phyloP scores from a whole-genome alignment of 108 stramenopile species.

The Cyclotella atomus region DNA sequence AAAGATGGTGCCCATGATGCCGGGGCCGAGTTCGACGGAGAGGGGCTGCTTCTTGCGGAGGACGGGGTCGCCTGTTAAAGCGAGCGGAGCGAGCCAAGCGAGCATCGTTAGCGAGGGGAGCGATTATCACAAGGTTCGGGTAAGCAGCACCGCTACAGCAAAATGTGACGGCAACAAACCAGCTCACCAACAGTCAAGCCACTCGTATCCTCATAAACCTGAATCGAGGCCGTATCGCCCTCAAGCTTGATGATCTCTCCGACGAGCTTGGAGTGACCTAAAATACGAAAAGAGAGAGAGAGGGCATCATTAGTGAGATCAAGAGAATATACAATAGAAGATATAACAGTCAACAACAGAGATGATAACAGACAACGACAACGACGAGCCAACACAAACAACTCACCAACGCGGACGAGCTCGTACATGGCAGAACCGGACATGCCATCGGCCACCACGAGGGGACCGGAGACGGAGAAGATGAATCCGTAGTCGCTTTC shows the following conservation, averaged over 20 bases:
- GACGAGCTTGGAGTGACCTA: constrained; percentile 98
- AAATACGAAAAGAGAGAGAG: too few species aligned
- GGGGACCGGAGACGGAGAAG: constrained; percentile 96
- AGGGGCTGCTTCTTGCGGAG: constrained; percentile 96
- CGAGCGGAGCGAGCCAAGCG: too few species aligned
- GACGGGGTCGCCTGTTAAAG: too few species aligned
- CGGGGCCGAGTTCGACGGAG: constrained; percentile 98
- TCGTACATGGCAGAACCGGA: constrained; percentile 99
- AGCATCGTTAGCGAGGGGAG: too few species aligned
- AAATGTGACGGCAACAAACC: too few species aligned
- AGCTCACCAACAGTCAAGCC: constrained; percentile 99
- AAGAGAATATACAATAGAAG: too few species aligned
- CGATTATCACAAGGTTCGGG: too few species aligned
- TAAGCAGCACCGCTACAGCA: too few species aligned
- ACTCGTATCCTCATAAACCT: constrained; percentile 98
- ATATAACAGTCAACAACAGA: too few species aligned
- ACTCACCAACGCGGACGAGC: constrained; percentile 99
- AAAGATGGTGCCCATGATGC: constrained; percentile 99
- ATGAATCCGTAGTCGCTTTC: constrained; percentile 99
- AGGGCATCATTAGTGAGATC: too few species aligned
- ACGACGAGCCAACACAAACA: too few species aligned
- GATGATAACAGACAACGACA: too few species aligned
- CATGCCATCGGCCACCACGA: constrained; percentile 99
- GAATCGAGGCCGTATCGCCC: constrained; percentile 98
- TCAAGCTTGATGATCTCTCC: constrained; percentile 99